Conservation (phyloP, 495 filamentous ascomycete genomes). For the Tuber brumale region DNA sequence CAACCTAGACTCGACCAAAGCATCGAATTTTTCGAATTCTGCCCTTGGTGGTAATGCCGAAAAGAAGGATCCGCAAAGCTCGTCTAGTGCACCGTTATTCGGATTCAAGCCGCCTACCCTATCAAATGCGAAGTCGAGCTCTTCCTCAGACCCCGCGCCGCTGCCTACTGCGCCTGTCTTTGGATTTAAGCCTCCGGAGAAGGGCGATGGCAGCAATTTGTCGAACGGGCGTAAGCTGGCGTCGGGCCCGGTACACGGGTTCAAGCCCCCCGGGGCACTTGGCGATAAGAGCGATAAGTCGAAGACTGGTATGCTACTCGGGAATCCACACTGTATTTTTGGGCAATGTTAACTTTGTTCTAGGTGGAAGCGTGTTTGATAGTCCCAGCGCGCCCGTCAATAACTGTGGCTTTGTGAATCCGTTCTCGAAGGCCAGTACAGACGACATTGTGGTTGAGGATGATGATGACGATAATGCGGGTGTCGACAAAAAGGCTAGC, state of each 20-base stretch:
- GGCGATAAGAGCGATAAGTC: constrained; percentile 13
- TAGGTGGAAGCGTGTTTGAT: constrained; percentile 27
- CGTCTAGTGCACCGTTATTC: constrained; percentile 24
- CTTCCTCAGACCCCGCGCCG: not conserved
- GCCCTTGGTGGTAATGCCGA: not conserved
- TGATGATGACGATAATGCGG: constrained; percentile 18
- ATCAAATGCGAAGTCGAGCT: not conserved
- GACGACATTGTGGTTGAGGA: constrained; percentile 30
- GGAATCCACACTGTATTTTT: not conserved
- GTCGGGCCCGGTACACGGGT: constrained; percentile 23
- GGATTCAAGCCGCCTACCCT: constrained; percentile 19
- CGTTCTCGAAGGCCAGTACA: constrained; percentile 22
- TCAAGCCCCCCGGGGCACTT: constrained; percentile 20
- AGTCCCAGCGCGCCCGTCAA: constrained; percentile 16
- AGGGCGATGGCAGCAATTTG: not conserved
- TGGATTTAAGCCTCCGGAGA: constrained; percentile 18
- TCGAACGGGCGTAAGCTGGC: constrained; percentile 10
- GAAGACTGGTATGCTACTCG: constrained; percentile 13
- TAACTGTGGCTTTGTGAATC: constrained; percentile 30
- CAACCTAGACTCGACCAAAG: not conserved
- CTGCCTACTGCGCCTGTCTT: not conserved
- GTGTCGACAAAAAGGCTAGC: constrained; percentile 18
- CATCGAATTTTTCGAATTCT: not conserved
- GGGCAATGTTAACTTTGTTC: constrained; percentile 3
- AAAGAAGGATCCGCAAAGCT: constrained; percentile 4